These are phyloP conservation scores for Apiotrichum porosum DNA, from an alignment of 1,284 basidiomycete genomes.

Conservation along the genomic window DNA sequence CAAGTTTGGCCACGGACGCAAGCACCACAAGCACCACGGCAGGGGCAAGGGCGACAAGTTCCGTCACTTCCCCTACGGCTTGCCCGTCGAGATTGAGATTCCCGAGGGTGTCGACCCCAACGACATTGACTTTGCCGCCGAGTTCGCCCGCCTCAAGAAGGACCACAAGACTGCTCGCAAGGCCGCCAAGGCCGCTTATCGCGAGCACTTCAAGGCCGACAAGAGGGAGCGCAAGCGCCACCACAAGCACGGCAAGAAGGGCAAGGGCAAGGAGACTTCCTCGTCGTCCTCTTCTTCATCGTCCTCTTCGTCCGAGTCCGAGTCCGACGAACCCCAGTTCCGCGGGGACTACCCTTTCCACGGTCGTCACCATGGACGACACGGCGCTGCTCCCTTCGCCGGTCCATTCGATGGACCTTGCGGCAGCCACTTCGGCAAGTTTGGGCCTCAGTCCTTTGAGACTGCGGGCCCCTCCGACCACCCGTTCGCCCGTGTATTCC, in stretches of 20 bases:
- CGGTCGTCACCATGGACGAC: not conserved
- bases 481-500: not conserved
- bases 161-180: not conserved
- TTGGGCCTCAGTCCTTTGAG: no score
- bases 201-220: not conserved
- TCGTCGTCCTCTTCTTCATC: not conserved
- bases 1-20: no score
- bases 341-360: not conserved
- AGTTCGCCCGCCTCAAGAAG: not conserved
- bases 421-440: no score
- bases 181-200: not conserved
- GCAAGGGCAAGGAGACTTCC: not conserved
- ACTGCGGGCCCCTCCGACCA: not conserved
- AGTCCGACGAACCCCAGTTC: not conserved
- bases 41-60: no score
- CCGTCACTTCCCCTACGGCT: not conserved
- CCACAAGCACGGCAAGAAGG: not conserved
- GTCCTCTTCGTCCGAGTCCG: not conserved
- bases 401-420: not conserved
- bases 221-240: not conserved
- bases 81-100: not conserved
- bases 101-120: constrained; percentile 3
- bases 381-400: not conserved
- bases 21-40: no score
- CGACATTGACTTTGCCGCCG: constrained; percentile 5